Evolutionary conservation across 805 yeast species (phyloP).

Genomic region (Metschnikowia similis): DNA sequence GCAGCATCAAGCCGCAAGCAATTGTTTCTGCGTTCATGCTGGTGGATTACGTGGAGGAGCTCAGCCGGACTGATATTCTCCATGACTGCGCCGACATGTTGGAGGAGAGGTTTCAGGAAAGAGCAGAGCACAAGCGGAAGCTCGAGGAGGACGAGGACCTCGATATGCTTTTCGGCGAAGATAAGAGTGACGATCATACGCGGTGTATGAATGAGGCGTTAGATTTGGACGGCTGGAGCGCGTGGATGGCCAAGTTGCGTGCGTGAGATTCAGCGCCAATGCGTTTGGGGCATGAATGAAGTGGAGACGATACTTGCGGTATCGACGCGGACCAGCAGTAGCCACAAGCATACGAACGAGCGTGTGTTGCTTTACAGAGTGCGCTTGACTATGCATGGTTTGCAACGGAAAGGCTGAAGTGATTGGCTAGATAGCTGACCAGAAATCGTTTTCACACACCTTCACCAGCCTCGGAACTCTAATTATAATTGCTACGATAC

Average conservation of each 20-base stretch:
- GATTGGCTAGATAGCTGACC: no score
- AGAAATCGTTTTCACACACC: no score
- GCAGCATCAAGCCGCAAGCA: constrained; percentile 44
- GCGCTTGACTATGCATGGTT: no score
- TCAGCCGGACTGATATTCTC: constrained; percentile 21
- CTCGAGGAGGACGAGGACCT: constrained; percentile 24
- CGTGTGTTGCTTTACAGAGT: no score
- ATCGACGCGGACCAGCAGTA: no score
- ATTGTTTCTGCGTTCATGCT: constrained; percentile 45
- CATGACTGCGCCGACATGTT: constrained; percentile 17
- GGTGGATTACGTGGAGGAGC: constrained; percentile 34
- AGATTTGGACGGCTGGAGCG: constrained; percentile 33
- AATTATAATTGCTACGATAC: no score
- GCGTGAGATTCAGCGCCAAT: neutral
- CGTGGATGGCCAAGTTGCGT: neutral
- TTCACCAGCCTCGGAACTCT: no score
- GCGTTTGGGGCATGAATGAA: no score
- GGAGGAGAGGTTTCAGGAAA: constrained; percentile 20
- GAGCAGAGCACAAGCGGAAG: constrained; percentile 11
- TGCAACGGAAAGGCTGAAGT: no score
- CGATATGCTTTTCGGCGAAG: constrained; percentile 34
- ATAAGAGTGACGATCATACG: constrained; percentile 26
- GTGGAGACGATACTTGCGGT: no score
- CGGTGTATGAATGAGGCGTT: constrained; percentile 25
- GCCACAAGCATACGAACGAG: no score